Conservation (phyloP, 1,284 basidiomycete genomes). For the Puccinia coronata region DNA sequence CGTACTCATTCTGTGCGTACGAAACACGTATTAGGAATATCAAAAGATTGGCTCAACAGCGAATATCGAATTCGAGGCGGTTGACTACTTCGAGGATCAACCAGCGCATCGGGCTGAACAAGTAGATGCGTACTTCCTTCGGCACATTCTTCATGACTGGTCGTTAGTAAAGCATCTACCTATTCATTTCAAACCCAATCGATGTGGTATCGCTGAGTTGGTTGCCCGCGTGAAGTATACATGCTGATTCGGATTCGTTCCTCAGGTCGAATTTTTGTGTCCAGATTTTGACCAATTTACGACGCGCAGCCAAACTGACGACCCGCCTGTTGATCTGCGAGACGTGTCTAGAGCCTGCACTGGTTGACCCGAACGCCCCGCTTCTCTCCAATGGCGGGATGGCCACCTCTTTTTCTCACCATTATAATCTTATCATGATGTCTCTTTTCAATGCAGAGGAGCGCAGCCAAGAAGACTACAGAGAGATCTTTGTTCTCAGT, state of each 20-base stretch:
- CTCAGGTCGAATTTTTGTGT: not conserved
- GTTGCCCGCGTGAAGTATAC: too few relatives aligned
- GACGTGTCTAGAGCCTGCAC: not conserved
- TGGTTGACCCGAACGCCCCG: not conserved
- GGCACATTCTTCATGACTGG: slow-evolving; percentile 30
- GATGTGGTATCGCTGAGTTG: too few relatives aligned
- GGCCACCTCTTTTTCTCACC: not conserved
- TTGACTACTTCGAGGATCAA: not conserved
- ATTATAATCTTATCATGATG: not conserved
- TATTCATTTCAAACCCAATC: too few relatives aligned
- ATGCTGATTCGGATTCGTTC: not conserved
- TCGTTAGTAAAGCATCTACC: not conserved
- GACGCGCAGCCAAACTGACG: slow-evolving; percentile 1
- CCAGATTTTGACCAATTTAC: not conserved
- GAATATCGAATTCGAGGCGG: slow-evolving; percentile 15
- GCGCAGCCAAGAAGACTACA: not conserved
- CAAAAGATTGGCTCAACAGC: slow-evolving; percentile 3
- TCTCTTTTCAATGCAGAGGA: slow-evolving; percentile 17
- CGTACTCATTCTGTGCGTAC: too few relatives aligned
- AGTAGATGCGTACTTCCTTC: slow-evolving; percentile 16
- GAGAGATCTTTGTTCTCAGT: not conserved
- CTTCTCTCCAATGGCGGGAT: slow-evolving; percentile 9
- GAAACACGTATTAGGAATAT: too few relatives aligned
- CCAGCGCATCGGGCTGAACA: not conserved
- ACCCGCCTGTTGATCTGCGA: slow-evolving; percentile 18